Percentiles rank a stretch among this genome's conserved stretches.
Conservation (phyloP, 2,329 filamentous ascomycete species). For the Microcyclospora tardicrescens region DNA sequence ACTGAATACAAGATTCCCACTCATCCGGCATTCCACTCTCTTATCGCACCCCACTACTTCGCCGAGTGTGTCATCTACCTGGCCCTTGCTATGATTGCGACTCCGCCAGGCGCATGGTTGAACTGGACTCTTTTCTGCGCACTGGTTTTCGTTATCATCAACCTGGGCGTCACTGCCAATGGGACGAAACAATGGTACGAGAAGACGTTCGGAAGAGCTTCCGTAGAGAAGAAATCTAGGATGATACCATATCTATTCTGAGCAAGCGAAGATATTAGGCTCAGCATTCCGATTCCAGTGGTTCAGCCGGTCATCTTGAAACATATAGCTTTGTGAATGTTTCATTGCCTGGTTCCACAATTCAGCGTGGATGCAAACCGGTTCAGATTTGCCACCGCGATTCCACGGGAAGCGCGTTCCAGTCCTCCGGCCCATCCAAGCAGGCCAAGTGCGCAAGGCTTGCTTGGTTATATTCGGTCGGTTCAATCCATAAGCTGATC, state of each 20-base stretch:
- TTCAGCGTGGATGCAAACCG: too few species aligned
- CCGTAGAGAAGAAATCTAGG: conserved; percentile 51
- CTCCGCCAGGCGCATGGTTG: conserved; percentile 50
- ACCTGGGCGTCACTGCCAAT: conserved; percentile 68
- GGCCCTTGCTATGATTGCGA: conserved; percentile 59
- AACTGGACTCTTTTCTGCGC: conserved; percentile 64
- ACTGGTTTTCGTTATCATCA: conserved; percentile 59
- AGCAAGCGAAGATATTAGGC: neutral
- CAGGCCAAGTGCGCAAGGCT: too few species aligned
- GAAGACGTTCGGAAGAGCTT: conserved; percentile 56
- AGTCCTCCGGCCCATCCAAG: too few species aligned
- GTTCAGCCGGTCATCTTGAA: too few species aligned
- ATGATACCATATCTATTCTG: conserved; percentile 56
- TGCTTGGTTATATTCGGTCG: too few species aligned
- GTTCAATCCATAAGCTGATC: too few species aligned
- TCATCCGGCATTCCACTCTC: conserved; percentile 54
- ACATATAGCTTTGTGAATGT: too few species aligned
- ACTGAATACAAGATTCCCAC: conserved; percentile 69
- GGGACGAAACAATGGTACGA: conserved; percentile 70
- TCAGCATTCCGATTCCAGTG: too few species aligned
- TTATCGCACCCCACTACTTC: conserved; percentile 83
- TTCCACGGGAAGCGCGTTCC: too few species aligned
- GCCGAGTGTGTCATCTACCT: conserved; percentile 78
- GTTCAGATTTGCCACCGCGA: too few species aligned
- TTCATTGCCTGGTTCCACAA: too few species aligned